Conservation (phyloP, 768 basidiomycete species). For the Boletus bicolor region DNA sequence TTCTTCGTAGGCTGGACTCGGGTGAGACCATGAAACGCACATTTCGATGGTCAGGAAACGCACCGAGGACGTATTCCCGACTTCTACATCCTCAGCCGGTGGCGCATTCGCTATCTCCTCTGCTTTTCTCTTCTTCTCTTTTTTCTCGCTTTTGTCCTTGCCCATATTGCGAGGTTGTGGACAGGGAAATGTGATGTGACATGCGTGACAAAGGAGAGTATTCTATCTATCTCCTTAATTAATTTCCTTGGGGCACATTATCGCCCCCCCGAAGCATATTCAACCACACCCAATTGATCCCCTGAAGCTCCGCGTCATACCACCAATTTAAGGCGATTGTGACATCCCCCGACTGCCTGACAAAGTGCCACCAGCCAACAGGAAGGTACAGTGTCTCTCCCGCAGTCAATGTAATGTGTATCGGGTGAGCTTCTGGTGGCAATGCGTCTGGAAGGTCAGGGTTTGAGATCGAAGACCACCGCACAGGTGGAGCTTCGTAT, state of each 20-base stretch:
- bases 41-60: constrained; percentile 24
- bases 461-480: constrained; percentile 79
- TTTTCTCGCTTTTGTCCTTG: constrained; percentile 77
- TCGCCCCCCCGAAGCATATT: constrained; percentile 52
- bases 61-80: constrained; percentile 37
- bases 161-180: constrained; percentile 40
- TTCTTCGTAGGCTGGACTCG: constrained; percentile 48
- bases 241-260: constrained; percentile 32
- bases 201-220: constrained; percentile 10
- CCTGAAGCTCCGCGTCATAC: constrained; percentile 79
- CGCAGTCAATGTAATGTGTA: constrained; percentile 59
- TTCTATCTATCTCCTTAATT: constrained; percentile 14
- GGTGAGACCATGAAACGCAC: constrained; percentile 23
- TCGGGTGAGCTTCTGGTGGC: constrained; percentile 55
- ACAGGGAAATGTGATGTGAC: constrained; percentile 19
- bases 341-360: constrained; percentile 61
- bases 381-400: constrained; percentile 89
- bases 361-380: constrained; percentile 93
- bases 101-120: constrained; percentile 26
- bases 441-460: constrained; percentile 49
- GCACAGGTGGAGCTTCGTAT: constrained; percentile 43
- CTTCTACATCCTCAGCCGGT: constrained; percentile 47
- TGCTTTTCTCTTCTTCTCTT: constrained; percentile 64
- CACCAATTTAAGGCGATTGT: constrained; percentile 85
- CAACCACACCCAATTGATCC: constrained; percentile 67